Conservation (phyloP, 768 basidiomycete genomes). For the Leccinum aurantiacum region DNA sequence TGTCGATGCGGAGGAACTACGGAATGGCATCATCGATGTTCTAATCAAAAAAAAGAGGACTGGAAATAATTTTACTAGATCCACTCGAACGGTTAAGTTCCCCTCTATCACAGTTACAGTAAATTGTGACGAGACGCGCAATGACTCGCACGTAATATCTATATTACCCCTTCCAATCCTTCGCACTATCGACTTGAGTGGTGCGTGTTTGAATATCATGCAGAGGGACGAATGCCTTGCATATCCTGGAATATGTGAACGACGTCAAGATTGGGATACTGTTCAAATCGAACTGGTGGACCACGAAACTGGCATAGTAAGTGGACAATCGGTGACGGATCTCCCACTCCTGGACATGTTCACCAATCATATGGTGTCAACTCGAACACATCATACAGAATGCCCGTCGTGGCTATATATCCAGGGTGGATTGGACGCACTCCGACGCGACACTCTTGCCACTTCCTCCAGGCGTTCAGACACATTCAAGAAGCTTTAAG, state of each 20-base stretch:
- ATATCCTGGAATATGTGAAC: too few species aligned
- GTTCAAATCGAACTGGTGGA: too few species aligned
- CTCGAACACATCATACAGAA: conserved; percentile 2
- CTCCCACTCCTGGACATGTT: too few species aligned
- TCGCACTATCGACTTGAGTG: neutral
- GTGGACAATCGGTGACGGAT: too few species aligned
- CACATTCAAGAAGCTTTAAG: conserved; percentile 11
- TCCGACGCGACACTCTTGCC: conserved; percentile 1
- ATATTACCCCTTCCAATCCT: neutral
- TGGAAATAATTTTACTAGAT: neutral
- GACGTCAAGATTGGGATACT: too few species aligned
- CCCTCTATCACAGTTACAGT: too few species aligned
- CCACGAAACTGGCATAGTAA: too few species aligned
- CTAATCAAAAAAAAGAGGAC: neutral
- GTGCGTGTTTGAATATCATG: neutral
- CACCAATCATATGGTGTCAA: conserved; percentile 7
- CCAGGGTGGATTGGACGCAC: neutral
- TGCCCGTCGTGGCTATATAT: conserved; percentile 8
- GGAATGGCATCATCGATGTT: too few species aligned
- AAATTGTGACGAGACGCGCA: too few species aligned
- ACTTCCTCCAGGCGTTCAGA: neutral
- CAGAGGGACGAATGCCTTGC: neutral
- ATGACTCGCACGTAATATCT: too few species aligned
- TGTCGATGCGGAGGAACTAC: neutral
- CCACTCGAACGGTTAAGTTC: too few species aligned